A percentile compares a stretch with the other conserved stretches of the same genome.
phyloP scores from a whole-genome alignment of 176 grass and related monocot genomes.

The maize (Zea mays) region Zm-B73-REFERENCE-NAM-5.0 NC_050096.1:1057501-1058000 shows the following conservation, averaged over 20 bases:
- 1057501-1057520: too few species aligned
- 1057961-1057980: too few species aligned
- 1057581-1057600: not conserved
- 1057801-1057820: slow-evolving; percentile 49
- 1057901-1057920: slow-evolving; percentile 70
- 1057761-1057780: not conserved
- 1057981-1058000: not conserved
- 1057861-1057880: slow-evolving; percentile 34
- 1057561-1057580: too few species aligned
- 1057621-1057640: slow-evolving; percentile 38
- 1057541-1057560: too few species aligned
- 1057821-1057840: slow-evolving; percentile 59
- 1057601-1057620: not conserved
- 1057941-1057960: not conserved
- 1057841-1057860: slow-evolving; percentile 42
- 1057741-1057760: not conserved
- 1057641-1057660: slow-evolving; percentile 67
- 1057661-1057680: slow-evolving; percentile 84
- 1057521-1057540: too few species aligned
- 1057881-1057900: slow-evolving; percentile 52
- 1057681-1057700: slow-evolving; percentile 69
- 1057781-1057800: slow-evolving; percentile 56
- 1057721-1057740: not conserved
- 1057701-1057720: slow-evolving; percentile 65
- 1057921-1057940: slow-evolving; percentile 71